A percentile compares a stretch with the other conserved stretches of the same genome.
Evolutionary conservation across 371 early-diverging fungal species (phyloP).

Genomic region (Coemansia sp.): DNA sequence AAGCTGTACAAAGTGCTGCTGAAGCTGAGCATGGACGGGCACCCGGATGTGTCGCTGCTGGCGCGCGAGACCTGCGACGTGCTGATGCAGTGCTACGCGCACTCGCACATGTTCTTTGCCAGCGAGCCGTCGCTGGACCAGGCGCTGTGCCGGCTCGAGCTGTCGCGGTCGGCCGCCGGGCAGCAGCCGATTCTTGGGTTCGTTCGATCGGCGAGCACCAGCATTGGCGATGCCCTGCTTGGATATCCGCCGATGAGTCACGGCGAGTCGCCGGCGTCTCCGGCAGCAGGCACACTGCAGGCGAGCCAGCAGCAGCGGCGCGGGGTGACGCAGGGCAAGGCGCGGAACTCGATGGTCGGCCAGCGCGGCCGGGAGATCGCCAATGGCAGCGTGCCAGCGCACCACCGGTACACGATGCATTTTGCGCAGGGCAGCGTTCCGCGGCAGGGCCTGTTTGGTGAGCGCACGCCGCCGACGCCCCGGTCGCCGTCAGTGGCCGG

Average conservation of each 20-base stretch:
- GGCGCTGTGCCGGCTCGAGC: conserved; percentile 39
- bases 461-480: conserved; percentile 12
- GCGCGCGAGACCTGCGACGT: conserved; percentile 47
- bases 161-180: conserved; percentile 28
- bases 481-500: conserved; percentile 17
- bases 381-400: conserved; percentile 18
- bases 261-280: not conserved
- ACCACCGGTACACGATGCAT: conserved; percentile 47
- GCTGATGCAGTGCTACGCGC: conserved; percentile 51
- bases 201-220: conserved; percentile 10
- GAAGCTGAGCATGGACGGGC: conserved; percentile 39
- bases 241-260: conserved; percentile 21
- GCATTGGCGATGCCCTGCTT: conserved; percentile 42
- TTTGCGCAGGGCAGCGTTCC: conserved; percentile 10
- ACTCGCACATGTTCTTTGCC: conserved; percentile 38
- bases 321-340: not conserved
- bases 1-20: conserved; percentile 48
- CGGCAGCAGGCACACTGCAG: not conserved
- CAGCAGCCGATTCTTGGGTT: conserved; percentile 31
- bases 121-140: conserved; percentile 32
- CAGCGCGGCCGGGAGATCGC: conserved; percentile 5
- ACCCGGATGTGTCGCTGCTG: conserved; percentile 44
- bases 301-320: not conserved
- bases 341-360: not conserved
- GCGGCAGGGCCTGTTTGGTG: conserved; percentile 17